Evolutionary conservation across 1,139 yeast species (phyloP).

Genomic region (Hanseniaspora uvarum): DNA sequence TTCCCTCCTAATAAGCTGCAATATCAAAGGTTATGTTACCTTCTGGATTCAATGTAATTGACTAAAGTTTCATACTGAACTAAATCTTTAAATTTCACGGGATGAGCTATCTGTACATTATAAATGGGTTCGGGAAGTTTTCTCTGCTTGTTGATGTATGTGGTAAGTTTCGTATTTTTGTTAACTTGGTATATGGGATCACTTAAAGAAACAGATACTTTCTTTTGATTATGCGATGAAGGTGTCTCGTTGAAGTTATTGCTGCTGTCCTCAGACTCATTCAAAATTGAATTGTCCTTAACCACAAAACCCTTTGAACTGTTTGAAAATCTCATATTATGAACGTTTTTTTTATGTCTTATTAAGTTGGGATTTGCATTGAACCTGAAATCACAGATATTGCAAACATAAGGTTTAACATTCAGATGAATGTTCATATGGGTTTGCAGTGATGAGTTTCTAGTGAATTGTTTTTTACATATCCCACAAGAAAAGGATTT

Average conservation of each 20-base stretch:
- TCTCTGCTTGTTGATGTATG: neutral
- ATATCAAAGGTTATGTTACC: no score
- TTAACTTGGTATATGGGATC: neutral
- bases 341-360: constrained; percentile 13
- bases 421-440: constrained; percentile 15
- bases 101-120: constrained; percentile 4
- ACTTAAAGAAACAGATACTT: neutral
- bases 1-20: neutral
- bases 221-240: neutral
- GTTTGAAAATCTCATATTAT: neutral
- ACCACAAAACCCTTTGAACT: neutral
- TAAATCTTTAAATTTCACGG: constrained; percentile 8
- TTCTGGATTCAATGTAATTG: constrained; percentile 1
- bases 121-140: constrained; percentile 13
- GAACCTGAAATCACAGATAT: constrained; percentile 4
- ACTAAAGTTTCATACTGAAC: constrained; percentile 5
- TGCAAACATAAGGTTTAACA: constrained; percentile 5
- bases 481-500: constrained; percentile 6
- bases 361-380: constrained; percentile 13
- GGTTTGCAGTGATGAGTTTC: constrained; percentile 11
- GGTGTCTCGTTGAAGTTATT: neutral
- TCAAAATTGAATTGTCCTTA: neutral
- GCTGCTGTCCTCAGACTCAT: neutral
- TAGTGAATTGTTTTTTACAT: constrained; percentile 8
- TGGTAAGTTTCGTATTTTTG: neutral